phyloP scores from a whole-genome alignment of 352 stramenopile species.

The Phytophthora sp. region DNA sequence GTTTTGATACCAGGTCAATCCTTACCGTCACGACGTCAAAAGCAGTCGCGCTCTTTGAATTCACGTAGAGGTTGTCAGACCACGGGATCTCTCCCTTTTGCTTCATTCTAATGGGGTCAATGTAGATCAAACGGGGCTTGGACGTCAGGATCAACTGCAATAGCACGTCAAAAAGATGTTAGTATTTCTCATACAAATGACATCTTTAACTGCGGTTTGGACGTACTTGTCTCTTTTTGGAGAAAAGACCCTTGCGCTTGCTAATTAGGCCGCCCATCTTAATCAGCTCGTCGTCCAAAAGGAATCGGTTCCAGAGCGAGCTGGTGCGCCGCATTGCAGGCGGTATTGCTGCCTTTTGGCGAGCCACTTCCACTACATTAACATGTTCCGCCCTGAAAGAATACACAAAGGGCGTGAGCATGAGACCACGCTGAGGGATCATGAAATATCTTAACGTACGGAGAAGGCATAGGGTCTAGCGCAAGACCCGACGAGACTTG shows the following conservation, averaged over 20 bases:
- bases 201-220: too few species aligned
- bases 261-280: conserved; percentile 86
- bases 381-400: conserved; percentile 48
- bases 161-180: too few species aligned
- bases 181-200: too few species aligned
- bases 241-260: conserved; percentile 90
- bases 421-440: too few species aligned
- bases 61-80: conserved; percentile 85
- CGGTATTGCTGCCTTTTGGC: conserved; percentile 74
- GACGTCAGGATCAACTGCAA: conserved; percentile 82
- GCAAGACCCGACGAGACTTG: conserved; percentile 85
- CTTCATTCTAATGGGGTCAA: conserved; percentile 91
- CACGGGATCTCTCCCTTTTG: conserved; percentile 91
- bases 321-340: conserved; percentile 72
- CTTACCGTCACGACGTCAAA: conserved; percentile 89
- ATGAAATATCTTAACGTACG: conserved; percentile 47
- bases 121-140: conserved; percentile 89
- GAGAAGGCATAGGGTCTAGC: conserved; percentile 59
- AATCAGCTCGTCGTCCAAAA: conserved; percentile 89
- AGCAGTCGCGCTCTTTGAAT: conserved; percentile 82
- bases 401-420: conserved; percentile 3
- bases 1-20: neutral
- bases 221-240: conserved; percentile 81
- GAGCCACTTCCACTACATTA: conserved; percentile 79
- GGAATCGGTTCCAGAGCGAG: conserved; percentile 86